Evolutionary conservation across 2,329 filamentous ascomycete genomes (phyloP).

Genomic region (Pseudopyrenochaeta lycopersici): DNA sequence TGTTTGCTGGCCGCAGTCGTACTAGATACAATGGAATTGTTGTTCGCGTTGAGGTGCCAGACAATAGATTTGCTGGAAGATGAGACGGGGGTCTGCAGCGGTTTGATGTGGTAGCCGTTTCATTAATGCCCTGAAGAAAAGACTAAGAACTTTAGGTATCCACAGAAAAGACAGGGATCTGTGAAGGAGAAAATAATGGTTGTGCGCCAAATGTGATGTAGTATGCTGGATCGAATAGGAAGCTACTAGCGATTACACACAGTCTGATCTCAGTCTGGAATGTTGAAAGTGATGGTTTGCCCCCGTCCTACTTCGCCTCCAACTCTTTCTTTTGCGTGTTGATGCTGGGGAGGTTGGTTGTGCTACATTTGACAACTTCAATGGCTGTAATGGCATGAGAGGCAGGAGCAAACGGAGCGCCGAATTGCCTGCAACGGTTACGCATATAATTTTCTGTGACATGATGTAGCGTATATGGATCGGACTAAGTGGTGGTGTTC

Average conservation of each 20-base stretch:
- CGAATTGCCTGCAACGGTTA: too few species aligned
- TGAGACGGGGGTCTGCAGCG: not conserved
- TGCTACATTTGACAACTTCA: not conserved
- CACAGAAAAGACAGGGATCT: not conserved
- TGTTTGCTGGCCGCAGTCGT: not conserved
- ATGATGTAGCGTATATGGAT: too few species aligned
- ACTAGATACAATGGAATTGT: slow-evolving; percentile 8
- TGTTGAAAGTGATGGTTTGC: not conserved
- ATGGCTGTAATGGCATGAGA: too few species aligned
- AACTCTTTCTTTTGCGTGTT: not conserved
- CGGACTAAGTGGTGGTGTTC: too few species aligned
- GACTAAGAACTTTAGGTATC: not conserved
- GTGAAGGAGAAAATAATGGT: not conserved
- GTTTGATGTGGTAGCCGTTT: slow-evolving; percentile 4
- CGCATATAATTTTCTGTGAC: too few species aligned
- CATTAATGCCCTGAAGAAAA: not conserved
- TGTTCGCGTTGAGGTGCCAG: slow-evolving; percentile 9
- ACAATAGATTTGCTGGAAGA: not conserved
- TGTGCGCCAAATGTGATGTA: too few species aligned
- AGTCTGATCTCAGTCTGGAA: too few species aligned
- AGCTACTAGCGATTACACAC: too few species aligned
- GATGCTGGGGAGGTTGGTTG: not conserved
- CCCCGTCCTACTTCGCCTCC: not conserved
- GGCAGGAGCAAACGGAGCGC: too few species aligned
- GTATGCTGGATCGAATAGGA: too few species aligned